Evolutionary conservation across 1,284 basidiomycete species (phyloP), one percentile per base, ranked within the genome.

Genomic region (Stygiomarasmius scandens): DNA sequence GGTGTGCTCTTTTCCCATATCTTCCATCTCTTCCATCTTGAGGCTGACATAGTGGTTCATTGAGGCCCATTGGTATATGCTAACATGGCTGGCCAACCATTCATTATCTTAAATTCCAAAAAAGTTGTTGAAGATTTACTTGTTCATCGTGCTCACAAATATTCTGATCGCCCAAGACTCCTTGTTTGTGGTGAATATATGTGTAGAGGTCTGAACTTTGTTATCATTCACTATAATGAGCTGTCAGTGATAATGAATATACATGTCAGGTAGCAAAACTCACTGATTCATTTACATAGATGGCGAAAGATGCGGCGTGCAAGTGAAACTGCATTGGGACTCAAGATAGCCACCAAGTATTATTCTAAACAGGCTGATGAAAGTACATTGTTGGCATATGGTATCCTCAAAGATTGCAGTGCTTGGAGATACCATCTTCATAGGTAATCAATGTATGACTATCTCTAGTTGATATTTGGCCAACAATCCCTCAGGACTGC

Each of bases 61-160:
- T 57, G 38, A 62, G 61, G 61, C 34, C 53, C 58, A 1, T 2
- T 62, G 9, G 51, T 58, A 16, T 60, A 60, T 41, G 9, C 58
- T 16, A 55, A 55, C 27, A 34, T 60, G 12, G 49, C 49, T 8
- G 49, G 55, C 19, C 55, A 56, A 24, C 43, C 52, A 19, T 20
- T 56, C 5, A 27, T 56, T 24, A 46, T 56, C 23, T 43, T 56
- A 1, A 56, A 56, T 20, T 56, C 55, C 12, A 49, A 49, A 5
- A 34, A 56, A 38, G 55, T 48, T 12, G 49, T 52, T 9, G 50
- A 34, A 16, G 55, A 56, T 29, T 24, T 56, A 3, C 25, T 56
- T 4, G 55, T 46, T 16, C 49, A 43, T 23, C 27, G 25, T 36
- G 34, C 41, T 14, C 25, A 38, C n/a, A 27, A 51, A 24, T 56